Percentiles rank a stretch among this genome's conserved stretches.
Conservation (phyloP, 2,329 filamentous ascomycete species). For the Dactylella cylindrospora region DNA sequence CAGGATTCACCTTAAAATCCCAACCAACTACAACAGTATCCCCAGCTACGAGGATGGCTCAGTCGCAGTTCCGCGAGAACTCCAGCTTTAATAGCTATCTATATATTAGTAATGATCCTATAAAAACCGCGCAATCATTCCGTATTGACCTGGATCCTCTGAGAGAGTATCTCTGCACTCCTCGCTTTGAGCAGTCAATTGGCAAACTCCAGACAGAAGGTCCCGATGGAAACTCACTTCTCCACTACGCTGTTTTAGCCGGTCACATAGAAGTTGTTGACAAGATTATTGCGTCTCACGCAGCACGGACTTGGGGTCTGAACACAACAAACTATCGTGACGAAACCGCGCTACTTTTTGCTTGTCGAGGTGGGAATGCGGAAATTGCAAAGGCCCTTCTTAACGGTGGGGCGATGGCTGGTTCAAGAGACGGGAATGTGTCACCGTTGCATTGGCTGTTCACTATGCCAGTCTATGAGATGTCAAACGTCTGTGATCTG, state of each 20-base stretch:
- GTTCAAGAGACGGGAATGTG: slow-evolving; percentile 12
- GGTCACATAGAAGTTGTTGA: slow-evolving; percentile 15
- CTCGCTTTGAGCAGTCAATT: slow-evolving; percentile 2
- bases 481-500: slow-evolving; percentile 18
- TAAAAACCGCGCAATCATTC: slow-evolving; percentile 20
- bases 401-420: slow-evolving; percentile 13
- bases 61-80: slow-evolving; percentile 33
- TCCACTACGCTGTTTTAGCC: slow-evolving; percentile 20
- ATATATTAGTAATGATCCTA: slow-evolving; percentile 3
- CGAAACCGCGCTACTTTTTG: slow-evolving; percentile 24
- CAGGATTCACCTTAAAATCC: slow-evolving; percentile 12
- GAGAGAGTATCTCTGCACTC: slow-evolving; percentile 4
- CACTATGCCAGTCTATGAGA: slow-evolving; percentile 5
- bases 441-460: slow-evolving; percentile 37
- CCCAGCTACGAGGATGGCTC: background rate
- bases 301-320: slow-evolving; percentile 9
- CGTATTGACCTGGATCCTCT: slow-evolving; percentile 16
- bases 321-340: slow-evolving; percentile 18
- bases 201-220: slow-evolving; percentile 21
- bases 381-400: slow-evolving; percentile 12
- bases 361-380: slow-evolving; percentile 24
- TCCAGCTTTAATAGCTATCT: slow-evolving; percentile 25
- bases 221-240: slow-evolving; percentile 21
- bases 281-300: background rate
- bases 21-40: background rate